Evolutionary conservation across 2,329 filamentous ascomycete genomes (phyloP).

Genomic region (Aspergillus hortae): DNA sequence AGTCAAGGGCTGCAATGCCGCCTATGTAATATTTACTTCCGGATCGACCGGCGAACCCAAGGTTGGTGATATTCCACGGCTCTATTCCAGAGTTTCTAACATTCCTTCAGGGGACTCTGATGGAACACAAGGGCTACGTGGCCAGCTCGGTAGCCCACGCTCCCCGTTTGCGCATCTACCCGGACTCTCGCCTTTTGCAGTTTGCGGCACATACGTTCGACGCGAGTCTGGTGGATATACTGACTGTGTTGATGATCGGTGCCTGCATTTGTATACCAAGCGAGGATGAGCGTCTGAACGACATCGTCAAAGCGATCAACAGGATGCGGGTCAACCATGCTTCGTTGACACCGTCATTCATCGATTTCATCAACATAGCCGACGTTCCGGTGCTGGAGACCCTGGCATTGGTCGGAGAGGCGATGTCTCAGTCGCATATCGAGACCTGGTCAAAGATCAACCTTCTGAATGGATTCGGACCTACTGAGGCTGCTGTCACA

Average conservation of each 20-base stretch:
- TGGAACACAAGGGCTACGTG: conserved; percentile 59
- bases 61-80: conserved; percentile 16
- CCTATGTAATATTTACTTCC: conserved; percentile 60
- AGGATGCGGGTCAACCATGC: conserved; percentile 52
- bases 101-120: conserved; percentile 52
- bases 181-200: conserved; percentile 55
- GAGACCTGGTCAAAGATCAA: conserved; percentile 35
- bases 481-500: conserved; percentile 40
- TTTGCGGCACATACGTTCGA: conserved; percentile 57
- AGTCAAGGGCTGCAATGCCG: conserved; percentile 31
- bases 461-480: conserved; percentile 44
- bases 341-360: conserved; percentile 59
- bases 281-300: conserved; percentile 45
- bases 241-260: conserved; percentile 54
- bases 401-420: conserved; percentile 45
- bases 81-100: neutral
- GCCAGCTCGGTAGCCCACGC: conserved; percentile 55
- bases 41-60: conserved; percentile 56
- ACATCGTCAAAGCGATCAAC: conserved; percentile 51
- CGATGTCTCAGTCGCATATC: conserved; percentile 45
- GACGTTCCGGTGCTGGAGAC: conserved; percentile 42
- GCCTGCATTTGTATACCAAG: conserved; percentile 59
- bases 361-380: conserved; percentile 43
- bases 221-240: conserved; percentile 52
- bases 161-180: conserved; percentile 46